Conservation (phyloP, 2,329 filamentous ascomycete genomes). For the Rutstroemia sp. region DNA sequence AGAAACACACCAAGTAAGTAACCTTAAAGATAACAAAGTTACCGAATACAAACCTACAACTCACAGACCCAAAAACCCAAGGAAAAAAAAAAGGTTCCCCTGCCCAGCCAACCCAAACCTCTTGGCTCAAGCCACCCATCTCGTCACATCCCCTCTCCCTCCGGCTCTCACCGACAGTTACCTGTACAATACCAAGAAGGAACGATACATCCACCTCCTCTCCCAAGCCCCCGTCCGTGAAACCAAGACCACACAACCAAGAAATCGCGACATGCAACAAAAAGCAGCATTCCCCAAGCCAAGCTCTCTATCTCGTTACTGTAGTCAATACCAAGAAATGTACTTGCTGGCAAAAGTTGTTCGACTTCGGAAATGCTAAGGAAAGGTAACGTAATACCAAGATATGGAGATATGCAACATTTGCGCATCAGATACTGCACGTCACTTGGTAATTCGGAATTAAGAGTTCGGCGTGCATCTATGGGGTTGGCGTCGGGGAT, state of each 20-base stretch:
- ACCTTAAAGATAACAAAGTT: too few species aligned
- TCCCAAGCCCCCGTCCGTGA: not conserved
- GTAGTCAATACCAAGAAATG: not conserved
- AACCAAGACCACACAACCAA: not conserved
- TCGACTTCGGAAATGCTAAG: not conserved
- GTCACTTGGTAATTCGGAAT: too few species aligned
- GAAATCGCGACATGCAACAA: constrained; percentile 4
- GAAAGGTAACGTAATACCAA: constrained; percentile 3
- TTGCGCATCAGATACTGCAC: not conserved
- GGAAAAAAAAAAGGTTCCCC: too few species aligned
- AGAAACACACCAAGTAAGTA: too few species aligned
- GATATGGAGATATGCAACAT: constrained; percentile 7
- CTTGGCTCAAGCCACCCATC: not conserved
- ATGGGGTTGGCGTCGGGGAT: not conserved
- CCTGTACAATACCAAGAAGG: not conserved
- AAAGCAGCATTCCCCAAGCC: not conserved
- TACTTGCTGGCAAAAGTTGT: not conserved
- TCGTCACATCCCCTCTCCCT: too few species aligned
- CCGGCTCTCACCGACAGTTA: too few species aligned
- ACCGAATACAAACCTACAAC: not conserved
- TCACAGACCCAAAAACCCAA: not conserved
- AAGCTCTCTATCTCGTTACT: not conserved
- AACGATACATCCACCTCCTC: not conserved
- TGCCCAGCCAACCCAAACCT: not conserved
- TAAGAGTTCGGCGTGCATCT: not conserved